These are phyloP conservation scores for Skeletonema costatum DNA, from an alignment of 108 stramenopile species.

Conservation along the genomic window DNA sequence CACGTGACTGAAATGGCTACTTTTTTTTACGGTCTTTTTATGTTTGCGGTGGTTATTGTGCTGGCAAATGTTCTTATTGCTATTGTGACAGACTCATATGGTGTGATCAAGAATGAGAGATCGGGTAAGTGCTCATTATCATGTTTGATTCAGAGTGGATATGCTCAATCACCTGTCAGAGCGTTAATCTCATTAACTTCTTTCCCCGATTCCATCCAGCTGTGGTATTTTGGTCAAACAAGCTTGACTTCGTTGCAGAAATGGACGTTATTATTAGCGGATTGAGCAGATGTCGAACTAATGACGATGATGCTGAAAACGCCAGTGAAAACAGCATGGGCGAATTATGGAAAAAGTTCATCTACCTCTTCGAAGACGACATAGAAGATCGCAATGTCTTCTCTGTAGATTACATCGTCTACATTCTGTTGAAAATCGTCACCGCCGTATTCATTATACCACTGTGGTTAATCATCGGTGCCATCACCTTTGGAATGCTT, in stretches of 20 bases:
- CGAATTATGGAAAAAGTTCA: constrained; percentile 45
- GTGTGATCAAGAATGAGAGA: constrained; percentile 51
- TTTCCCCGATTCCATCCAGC: constrained; percentile 23
- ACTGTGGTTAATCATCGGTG: constrained; percentile 68
- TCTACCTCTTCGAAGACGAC: constrained; percentile 42
- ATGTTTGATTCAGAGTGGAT: neutral
- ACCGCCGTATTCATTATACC: constrained; percentile 59
- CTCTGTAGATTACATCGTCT: constrained; percentile 14
- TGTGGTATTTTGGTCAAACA: constrained; percentile 65
- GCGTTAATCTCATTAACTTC: neutral
- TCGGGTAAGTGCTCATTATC: constrained; percentile 34
- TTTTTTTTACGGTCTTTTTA: constrained; percentile 30
- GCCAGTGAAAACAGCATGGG: constrained; percentile 10
- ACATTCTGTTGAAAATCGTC: constrained; percentile 21
- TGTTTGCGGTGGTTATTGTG: constrained; percentile 50
- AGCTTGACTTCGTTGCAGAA: constrained; percentile 60
- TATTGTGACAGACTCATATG: constrained; percentile 74
- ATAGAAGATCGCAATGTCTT: constrained; percentile 8
- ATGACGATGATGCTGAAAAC: neutral
- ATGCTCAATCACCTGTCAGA: neutral
- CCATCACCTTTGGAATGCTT: constrained; percentile 59
- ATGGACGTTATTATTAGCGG: constrained; percentile 49
- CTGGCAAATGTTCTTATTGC: constrained; percentile 77
- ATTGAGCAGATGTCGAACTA: neutral
- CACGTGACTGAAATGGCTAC: constrained; percentile 33